phyloP scores from a whole-genome alignment of 345 rosid species.

The Arabidopsis suecica region DNA sequence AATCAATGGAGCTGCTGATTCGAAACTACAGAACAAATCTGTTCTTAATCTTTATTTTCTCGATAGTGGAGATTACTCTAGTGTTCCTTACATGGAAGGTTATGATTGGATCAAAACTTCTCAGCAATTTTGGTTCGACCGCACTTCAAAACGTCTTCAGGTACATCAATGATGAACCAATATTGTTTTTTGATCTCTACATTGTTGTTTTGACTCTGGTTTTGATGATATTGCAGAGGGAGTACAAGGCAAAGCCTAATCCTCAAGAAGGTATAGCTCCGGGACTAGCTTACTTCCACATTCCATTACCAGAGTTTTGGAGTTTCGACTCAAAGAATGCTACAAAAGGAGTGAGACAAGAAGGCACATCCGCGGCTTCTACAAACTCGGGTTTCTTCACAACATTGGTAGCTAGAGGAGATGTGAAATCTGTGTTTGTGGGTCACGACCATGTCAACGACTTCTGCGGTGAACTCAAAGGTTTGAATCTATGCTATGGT shows the following conservation, averaged over 20 bases:
- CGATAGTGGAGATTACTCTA: constrained; percentile 92
- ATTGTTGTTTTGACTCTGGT: constrained; percentile 17
- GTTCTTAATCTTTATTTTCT: constrained; percentile 85
- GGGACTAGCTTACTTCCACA: constrained; percentile 91
- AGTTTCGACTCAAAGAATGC: constrained; percentile 61
- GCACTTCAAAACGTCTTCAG: constrained; percentile 71
- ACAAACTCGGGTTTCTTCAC: constrained; percentile 94
- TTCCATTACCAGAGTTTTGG: constrained; percentile 86
- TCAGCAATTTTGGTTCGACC: constrained; percentile 86
- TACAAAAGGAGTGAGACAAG: constrained; percentile 74
- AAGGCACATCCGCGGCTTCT: constrained; percentile 65
- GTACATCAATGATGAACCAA: constrained; percentile 42
- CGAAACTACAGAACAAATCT: constrained; percentile 78
- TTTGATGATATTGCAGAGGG: constrained; percentile 53
- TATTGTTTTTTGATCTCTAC: neutral
- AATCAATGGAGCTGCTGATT: constrained; percentile 70
- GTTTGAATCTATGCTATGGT: constrained; percentile 83
- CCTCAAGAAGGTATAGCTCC: constrained; percentile 74
- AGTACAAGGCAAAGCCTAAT: constrained; percentile 60
- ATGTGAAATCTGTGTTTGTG: constrained; percentile 83
- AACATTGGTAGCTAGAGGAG: constrained; percentile 80
- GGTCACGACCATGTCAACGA: constrained; percentile 97
- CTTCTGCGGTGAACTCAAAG: constrained; percentile 75
- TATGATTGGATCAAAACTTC: constrained; percentile 91
- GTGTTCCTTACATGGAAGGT: constrained; percentile 58